Evolutionary conservation across 768 basidiomycete genomes (phyloP).

Genomic region (Naganishia vishniacii): DNA sequence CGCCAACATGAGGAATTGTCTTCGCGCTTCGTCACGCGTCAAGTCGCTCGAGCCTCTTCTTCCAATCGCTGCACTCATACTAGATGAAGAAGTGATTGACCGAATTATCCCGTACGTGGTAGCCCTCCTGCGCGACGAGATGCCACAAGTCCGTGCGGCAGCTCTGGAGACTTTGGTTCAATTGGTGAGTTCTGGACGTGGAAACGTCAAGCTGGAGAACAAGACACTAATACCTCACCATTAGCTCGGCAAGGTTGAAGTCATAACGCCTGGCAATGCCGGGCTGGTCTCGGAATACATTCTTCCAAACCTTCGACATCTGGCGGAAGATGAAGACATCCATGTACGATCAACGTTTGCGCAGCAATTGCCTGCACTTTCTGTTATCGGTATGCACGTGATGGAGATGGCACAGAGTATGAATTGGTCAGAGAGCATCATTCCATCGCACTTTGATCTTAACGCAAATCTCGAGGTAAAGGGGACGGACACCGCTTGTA

Average conservation of each 20-base stretch:
- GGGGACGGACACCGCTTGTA: background rate
- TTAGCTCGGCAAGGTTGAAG: constrained; percentile 43
- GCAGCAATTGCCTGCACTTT: constrained; percentile 74
- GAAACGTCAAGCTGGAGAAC: background rate
- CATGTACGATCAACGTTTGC: constrained; percentile 76
- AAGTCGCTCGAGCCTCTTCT: constrained; percentile 80
- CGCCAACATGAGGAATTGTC: constrained; percentile 81
- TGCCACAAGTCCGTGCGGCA: constrained; percentile 71
- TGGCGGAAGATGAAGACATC: constrained; percentile 76
- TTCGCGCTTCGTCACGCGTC: constrained; percentile 76
- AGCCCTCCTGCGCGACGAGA: constrained; percentile 79
- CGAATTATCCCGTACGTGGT: constrained; percentile 87
- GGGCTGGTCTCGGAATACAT: constrained; percentile 92
- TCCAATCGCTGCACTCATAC: constrained; percentile 70
- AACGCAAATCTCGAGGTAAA: constrained; percentile 23
- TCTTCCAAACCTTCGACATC: constrained; percentile 76
- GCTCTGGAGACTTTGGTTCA: constrained; percentile 74
- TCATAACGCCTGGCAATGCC: constrained; percentile 49
- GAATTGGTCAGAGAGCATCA: constrained; percentile 65
- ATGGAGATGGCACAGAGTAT: constrained; percentile 89
- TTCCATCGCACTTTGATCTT: constrained; percentile 54
- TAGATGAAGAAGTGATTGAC: constrained; percentile 92
- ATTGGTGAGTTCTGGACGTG: constrained; percentile 57
- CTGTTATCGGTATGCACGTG: constrained; percentile 78
- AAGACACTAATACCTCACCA: background rate